A percentile compares a stretch with the other conserved stretches of the same genome.
Conservation (phyloP, 2,329 filamentous ascomycete species). For the Didymella keratinophila region DNA sequence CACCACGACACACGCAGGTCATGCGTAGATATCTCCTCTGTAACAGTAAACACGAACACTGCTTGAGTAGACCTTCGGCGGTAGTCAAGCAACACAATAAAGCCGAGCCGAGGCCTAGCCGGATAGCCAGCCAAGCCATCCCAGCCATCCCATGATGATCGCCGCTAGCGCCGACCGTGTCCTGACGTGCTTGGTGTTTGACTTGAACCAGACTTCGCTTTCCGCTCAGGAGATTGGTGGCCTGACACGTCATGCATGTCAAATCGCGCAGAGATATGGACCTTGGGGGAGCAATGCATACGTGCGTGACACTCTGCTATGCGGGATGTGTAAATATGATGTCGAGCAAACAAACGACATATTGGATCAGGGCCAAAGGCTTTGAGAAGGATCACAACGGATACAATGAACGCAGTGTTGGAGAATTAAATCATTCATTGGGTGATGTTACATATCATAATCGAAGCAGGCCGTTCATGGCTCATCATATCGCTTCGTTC, state of each 20-base stretch:
- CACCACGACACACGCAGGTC: too few species aligned
- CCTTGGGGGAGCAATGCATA: background rate
- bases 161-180: conserved; percentile 19
- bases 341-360: background rate
- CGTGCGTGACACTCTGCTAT: background rate
- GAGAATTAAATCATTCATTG: conserved; percentile 28
- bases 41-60: background rate
- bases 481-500: conserved; percentile 36
- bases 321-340: background rate
- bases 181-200: conserved; percentile 19
- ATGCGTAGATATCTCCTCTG: background rate
- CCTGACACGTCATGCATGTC: conserved; percentile 3
- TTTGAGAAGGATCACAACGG: background rate
- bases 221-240: background rate
- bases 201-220: conserved; percentile 10
- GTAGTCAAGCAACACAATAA: background rate
- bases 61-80: background rate
- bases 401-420: background rate
- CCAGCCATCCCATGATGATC: conserved; percentile 6
- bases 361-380: background rate
- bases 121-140: background rate
- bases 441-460: conserved; percentile 44
- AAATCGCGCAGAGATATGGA: background rate
- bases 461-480: conserved; percentile 27
- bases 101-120: background rate